A percentile compares a stretch with the other conserved stretches of the same genome.
Conservation (phyloP, 2,329 filamentous ascomycete species). For the Westerdykella aurantiaca region DNA sequence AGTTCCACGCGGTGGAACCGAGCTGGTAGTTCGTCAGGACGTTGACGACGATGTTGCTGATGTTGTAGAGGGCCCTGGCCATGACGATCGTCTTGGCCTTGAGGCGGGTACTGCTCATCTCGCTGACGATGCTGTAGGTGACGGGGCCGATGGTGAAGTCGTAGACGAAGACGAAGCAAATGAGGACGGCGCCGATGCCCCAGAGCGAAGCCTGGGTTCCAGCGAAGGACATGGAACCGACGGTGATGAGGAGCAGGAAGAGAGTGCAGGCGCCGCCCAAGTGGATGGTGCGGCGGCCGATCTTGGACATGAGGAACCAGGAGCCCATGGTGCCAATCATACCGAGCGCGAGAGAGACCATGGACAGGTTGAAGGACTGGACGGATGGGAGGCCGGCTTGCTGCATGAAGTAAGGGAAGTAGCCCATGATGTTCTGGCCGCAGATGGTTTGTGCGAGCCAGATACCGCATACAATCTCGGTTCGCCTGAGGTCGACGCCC, state of each 20-base stretch:
- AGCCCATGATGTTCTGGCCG: slow-evolving; percentile 42
- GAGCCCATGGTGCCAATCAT: slow-evolving; percentile 73
- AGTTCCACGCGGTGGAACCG: slow-evolving; percentile 62
- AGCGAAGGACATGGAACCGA: slow-evolving; percentile 69
- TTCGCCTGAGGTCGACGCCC: slow-evolving; percentile 68
- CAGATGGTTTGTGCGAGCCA: slow-evolving; percentile 43
- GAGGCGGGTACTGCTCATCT: slow-evolving; percentile 72
- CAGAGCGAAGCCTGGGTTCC: slow-evolving; percentile 43
- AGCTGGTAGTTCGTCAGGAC: slow-evolving; percentile 59
- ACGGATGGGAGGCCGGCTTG: slow-evolving; percentile 40
- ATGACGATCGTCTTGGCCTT: slow-evolving; percentile 88
- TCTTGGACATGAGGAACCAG: slow-evolving; percentile 73
- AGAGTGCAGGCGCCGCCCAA: slow-evolving; percentile 56
- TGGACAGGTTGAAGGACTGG: slow-evolving; percentile 41
- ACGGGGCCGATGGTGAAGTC: slow-evolving; percentile 83
- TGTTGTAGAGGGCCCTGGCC: slow-evolving; percentile 66
- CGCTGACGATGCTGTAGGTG: slow-evolving; percentile 79
- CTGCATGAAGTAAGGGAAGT: slow-evolving; percentile 44
- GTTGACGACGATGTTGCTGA: slow-evolving; percentile 72
- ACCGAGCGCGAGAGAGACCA: slow-evolving; percentile 56
- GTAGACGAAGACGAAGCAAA: slow-evolving; percentile 59
- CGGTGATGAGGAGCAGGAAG: slow-evolving; percentile 64
- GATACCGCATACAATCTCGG: slow-evolving; percentile 57
- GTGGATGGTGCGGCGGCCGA: slow-evolving; percentile 71
- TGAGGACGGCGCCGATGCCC: slow-evolving; percentile 28